Conservation (phyloP, 2,329 filamentous ascomycete species). For the Ophiostoma piceae region DNA sequence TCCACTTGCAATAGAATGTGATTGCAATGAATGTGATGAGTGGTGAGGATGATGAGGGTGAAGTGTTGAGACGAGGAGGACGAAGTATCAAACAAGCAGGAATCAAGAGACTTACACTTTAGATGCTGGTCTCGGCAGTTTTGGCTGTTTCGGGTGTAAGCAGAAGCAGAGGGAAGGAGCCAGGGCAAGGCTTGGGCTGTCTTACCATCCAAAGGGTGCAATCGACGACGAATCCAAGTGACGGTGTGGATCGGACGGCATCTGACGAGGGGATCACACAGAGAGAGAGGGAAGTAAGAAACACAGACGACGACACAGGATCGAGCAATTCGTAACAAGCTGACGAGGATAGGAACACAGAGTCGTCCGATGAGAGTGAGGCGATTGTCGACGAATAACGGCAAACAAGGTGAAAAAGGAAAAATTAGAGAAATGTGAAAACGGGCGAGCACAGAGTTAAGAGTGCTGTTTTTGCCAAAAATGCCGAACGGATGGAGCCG, state of each 20-base stretch:
- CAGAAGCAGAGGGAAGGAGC: neutral
- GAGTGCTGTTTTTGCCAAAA: conserved; percentile 5
- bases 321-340: conserved; percentile 1
- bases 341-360: neutral
- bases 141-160: conserved; percentile 33
- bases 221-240: neutral
- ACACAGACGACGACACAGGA: neutral
- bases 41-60: neutral
- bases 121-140: conserved; percentile 46
- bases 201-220: conserved; percentile 24
- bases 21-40: neutral
- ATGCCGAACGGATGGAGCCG: neutral
- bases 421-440: neutral
- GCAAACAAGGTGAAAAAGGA: neutral
- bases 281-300: neutral
- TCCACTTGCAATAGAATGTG: neutral
- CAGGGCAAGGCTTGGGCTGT: neutral
- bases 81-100: neutral
- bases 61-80: neutral
- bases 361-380: neutral
- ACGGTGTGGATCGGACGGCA: conserved; percentile 10
- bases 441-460: neutral
- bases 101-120: conserved; percentile 38
- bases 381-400: neutral
- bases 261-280: neutral